Base-by-base conservation (phyloP, 2,329 filamentous ascomycete species). In the Penicillium polonicum region DNA sequence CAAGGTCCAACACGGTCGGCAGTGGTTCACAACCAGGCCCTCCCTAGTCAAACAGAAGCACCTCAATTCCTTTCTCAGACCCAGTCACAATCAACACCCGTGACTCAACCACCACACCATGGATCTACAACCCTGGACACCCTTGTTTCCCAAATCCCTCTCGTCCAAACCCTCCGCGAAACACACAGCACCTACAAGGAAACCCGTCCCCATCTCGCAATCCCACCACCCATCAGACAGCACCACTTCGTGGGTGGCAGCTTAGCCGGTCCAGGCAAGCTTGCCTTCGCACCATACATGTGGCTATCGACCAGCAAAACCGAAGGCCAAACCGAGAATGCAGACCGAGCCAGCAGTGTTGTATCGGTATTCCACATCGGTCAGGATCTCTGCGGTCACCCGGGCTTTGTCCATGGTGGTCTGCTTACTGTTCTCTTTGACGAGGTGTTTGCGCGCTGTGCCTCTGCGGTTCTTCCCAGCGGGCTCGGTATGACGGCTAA, bases 211-310 rank as follows among this genome's bases (percentile, higher is more conserved):
- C 91, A 96, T 71, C 80, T 96, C 71, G 91, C 92, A 74, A 89
- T 97, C 70, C 89, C 91, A 0, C 77, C 81, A 6, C 74, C 81
- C 1, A 84, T 90, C 71, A 84, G 88, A 27, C 77, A 79, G 2
- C 84, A 89, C 68, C 95, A 89, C 74, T 81, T 97, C 56, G 96
- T 92, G 0, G 91, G 84, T 25, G 90, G 90, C 5, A 88, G 88
- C 23, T 80, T 97, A 17, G 71, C 88, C 36, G 92, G 91, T 0
- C 81, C 86, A 0, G 85, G 86, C 25, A 88, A 85, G 72, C 84
- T 97, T 61, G 84, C 85, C 1, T 87, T 95, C 0, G 90, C 92
- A 4, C 91, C 92, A 1, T 82, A 92, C 38, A 69, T 73, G 62
- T 74, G 68, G 66, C 63, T 64, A 8, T 63, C 68, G 0, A 63